Base-by-base conservation (phyloP, 805 yeast species). In the Pichia deserticola region DNA sequence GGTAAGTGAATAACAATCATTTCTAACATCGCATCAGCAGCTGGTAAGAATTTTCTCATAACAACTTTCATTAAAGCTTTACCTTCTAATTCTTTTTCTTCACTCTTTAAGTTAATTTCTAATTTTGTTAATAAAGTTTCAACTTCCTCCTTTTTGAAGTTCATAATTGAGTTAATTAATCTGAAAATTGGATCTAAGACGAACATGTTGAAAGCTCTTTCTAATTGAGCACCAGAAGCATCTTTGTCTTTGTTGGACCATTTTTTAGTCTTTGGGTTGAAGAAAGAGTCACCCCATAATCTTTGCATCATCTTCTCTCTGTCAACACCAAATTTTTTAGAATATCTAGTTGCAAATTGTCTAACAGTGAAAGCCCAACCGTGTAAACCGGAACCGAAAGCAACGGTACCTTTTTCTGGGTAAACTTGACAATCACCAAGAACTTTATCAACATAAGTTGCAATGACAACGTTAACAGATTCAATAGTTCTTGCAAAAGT, bases 351-450 rank as follows among this genome's bases (percentile, higher is more conserved):
- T 67, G 98, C 97, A 66, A 92, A 92, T 82, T 92, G 98, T 78
- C 99, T 89, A 72, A 92, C 86, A 66, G 99, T 92, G 92, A 92
- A 92, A 73, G 97, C 98, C 99, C 99, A 92, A 77, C 99, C 99
- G 84, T 92, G 99, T 72, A 92, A 82, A 86, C 98, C 99, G 75
- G 98, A 93, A 81, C 96, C 98, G 77, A 92, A 92, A 65, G 99
- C 99, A 71, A 92, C 96, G 75, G 98, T 92, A 80, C 99, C 99
- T 72, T 77, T 75, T 75, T 92, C 95, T 76, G 99, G 99, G 96
- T 85, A 92, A 60, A 92, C 98, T 81, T 92, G 98, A 68, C 80
- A 84, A 70, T 92, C 98, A 80, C 99, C 99, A 60, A 92, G 76
- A 57, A 79, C 74, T 75, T 80, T 78, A 73, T 92, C 99, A 68